phyloP scores from a whole-genome alignment of 2,329 filamentous ascomycete species.

The Penicillium griseofulvum region DNA sequence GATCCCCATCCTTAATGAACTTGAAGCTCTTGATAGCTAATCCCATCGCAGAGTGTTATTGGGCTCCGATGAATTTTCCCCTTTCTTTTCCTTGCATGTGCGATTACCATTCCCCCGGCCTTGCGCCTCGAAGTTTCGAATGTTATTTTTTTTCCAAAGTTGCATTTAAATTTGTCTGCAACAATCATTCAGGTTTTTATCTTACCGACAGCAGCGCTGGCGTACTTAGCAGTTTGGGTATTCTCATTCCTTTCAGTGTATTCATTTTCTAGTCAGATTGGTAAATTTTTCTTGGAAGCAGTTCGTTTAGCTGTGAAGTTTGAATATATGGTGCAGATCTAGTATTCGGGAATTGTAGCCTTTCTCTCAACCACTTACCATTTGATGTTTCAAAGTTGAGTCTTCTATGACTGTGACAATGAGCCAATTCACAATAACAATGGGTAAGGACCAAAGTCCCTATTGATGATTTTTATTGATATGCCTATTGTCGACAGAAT shows the following conservation, averaged over 20 bases:
- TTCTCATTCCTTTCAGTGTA: constrained; percentile 8
- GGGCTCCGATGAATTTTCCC: constrained; percentile 59
- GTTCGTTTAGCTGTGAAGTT: background rate
- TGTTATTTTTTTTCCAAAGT: constrained; percentile 8
- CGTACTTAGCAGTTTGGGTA: constrained; percentile 16
- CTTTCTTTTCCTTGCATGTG: constrained; percentile 17
- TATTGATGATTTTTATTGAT: background rate
- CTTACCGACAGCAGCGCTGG: constrained; percentile 17
- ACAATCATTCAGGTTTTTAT: background rate
- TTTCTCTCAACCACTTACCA: background rate
- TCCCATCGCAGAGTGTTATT: constrained; percentile 67
- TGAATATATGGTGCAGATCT: constrained; percentile 13
- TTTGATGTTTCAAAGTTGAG: background rate
- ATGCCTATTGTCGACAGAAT: too few relatives aligned
- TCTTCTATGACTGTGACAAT: background rate
- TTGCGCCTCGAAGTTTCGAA: constrained; percentile 16
- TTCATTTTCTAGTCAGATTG: constrained; percentile 15
- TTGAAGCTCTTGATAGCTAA: constrained; percentile 16
- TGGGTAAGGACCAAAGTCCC: background rate
- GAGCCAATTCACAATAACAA: too few relatives aligned
- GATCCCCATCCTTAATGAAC: constrained; percentile 15
- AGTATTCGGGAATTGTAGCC: background rate
- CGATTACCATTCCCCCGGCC: constrained; percentile 21
- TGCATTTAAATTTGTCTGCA: constrained; percentile 8
- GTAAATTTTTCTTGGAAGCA: constrained; percentile 1